Evolutionary conservation across 768 basidiomycete species (phyloP), one percentile per base, ranked within the genome.

Genomic region (Mycena kentingensis): DNA sequence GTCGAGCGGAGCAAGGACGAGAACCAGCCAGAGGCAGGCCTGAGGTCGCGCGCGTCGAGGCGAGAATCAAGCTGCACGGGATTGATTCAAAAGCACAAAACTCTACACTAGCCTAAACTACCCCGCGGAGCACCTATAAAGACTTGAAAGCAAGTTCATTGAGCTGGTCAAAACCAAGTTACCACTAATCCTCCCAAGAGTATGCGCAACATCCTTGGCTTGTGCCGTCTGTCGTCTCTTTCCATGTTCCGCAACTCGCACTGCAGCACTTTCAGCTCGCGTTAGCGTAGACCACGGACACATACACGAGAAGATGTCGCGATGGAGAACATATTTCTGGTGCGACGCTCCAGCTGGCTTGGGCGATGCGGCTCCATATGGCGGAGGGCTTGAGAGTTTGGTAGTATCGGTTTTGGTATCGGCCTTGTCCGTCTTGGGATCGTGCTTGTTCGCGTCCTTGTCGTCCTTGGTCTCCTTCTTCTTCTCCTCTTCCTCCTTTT

Each of bases 291-390:
- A 42, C 37, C 24, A 32, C 32, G 27, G 26, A 46, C 32, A 71
- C 71, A 63, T 61, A 80, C 79, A 77, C 18, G 77, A 74, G 66
- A 90, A 97, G 55, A 90, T 83, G 55, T 88, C 82, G 34, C 92
- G 81, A 70, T 96, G 92, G n/a, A 97, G 75, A 8, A 78, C 73
- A 64, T 86, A 97, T 56, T 84, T 81, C 63, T 87, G 78, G 72
- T 95, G 93, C 12, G 76, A 70, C 12, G 82, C 73, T 22, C 73
- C 65, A 43, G 69, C 54, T 16, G 70, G 50, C 13, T 71, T 59
- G 27, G 77, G 54, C 22, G 75, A 54, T 3, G 75, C 36, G 36
- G 69, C 58, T 36, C 63, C 63, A 38, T 73, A 54, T 11, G 64
- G 49, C 38, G 70, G 55, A 13, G 71, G 65, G 19, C 68, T 51